phyloP scores from a whole-genome alignment of 768 basidiomycete species.

The Exidia glandulosa region DNA sequence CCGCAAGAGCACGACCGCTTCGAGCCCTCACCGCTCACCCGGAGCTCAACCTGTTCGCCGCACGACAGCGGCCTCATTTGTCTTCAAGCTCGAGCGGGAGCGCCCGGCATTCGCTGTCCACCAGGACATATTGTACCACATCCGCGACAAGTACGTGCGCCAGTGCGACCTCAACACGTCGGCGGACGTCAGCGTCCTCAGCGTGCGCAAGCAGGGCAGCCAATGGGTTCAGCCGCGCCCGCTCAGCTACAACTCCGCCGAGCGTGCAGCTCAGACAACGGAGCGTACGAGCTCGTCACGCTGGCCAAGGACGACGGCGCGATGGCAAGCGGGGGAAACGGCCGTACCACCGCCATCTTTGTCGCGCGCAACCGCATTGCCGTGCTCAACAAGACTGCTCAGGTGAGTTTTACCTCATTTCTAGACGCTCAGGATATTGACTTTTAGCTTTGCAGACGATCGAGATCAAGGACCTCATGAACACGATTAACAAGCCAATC shows the following conservation, averaged over 20 bases:
- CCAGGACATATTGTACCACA: conserved; percentile 85
- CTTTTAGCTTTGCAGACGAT: conserved; percentile 52
- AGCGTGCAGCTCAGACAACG: conserved; percentile 88
- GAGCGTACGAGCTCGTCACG: conserved; percentile 76
- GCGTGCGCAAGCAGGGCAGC: conserved; percentile 90
- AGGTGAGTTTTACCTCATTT: conserved; percentile 46
- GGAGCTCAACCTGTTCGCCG: conserved; percentile 94
- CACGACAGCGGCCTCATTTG: conserved; percentile 97
- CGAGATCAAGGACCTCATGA: conserved; percentile 89
- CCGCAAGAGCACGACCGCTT: conserved; percentile 93
- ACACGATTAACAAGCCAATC: conserved; percentile 88
- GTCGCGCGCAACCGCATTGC: conserved; percentile 96
- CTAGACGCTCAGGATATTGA: neutral
- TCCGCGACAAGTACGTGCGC: conserved; percentile 96
- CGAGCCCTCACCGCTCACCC: conserved; percentile 94
- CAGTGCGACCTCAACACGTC: conserved; percentile 88
- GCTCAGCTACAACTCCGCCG: conserved; percentile 93
- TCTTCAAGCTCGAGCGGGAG: conserved; percentile 98
- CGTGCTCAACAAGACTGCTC: conserved; percentile 76
- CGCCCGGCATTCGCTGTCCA: conserved; percentile 91
- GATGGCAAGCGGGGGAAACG: conserved; percentile 77
- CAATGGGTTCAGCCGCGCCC: conserved; percentile 91
- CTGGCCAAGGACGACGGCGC: conserved; percentile 47
- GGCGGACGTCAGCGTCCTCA: conserved; percentile 83
- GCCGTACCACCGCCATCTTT: conserved; percentile 85